These are phyloP conservation scores for Pichia norvegensis DNA, from an alignment of 1,139 yeast genomes.

Conservation along the genomic window DNA sequence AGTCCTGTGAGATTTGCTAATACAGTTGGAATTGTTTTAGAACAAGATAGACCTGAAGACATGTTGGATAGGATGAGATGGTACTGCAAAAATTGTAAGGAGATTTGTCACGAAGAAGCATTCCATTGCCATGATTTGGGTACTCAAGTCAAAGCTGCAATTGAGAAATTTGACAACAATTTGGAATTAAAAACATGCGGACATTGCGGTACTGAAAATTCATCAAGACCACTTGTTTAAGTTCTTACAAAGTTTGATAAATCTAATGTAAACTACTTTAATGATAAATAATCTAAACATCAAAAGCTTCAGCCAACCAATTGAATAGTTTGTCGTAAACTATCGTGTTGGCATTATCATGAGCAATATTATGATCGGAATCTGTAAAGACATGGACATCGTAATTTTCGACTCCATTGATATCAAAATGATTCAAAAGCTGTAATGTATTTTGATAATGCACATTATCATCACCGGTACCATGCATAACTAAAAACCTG, in stretches of 20 bases:
- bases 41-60: slow-evolving; percentile 78
- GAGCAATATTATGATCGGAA: slow-evolving; percentile 75
- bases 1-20: slow-evolving; percentile 81
- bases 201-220: slow-evolving; percentile 64
- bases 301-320: slow-evolving; percentile 71
- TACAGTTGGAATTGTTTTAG: slow-evolving; percentile 90
- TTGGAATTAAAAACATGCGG: slow-evolving; percentile 61
- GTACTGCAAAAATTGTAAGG: slow-evolving; percentile 71
- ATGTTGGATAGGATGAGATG: slow-evolving; percentile 47
- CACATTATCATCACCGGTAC: slow-evolving; percentile 96
- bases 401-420: slow-evolving; percentile 62
- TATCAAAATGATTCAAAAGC: slow-evolving; percentile 62
- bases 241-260: slow-evolving; percentile 9
- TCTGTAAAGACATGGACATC: slow-evolving; percentile 92
- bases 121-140: slow-evolving; percentile 81
- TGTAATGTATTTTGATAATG: slow-evolving; percentile 82
- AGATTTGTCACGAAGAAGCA: slow-evolving; percentile 57
- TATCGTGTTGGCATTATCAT: slow-evolving; percentile 70
- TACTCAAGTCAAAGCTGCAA: slow-evolving; percentile 82
- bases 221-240: slow-evolving; percentile 43
- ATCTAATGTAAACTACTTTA: neutral
- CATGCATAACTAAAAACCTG: slow-evolving; percentile 82
- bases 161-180: slow-evolving; percentile 60
- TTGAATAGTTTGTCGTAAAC: slow-evolving; percentile 65
- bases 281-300: slow-evolving; percentile 3